Base-by-base conservation (phyloP, 1,284 basidiomycete species). In the Naganishia liquefaciens region DNA sequence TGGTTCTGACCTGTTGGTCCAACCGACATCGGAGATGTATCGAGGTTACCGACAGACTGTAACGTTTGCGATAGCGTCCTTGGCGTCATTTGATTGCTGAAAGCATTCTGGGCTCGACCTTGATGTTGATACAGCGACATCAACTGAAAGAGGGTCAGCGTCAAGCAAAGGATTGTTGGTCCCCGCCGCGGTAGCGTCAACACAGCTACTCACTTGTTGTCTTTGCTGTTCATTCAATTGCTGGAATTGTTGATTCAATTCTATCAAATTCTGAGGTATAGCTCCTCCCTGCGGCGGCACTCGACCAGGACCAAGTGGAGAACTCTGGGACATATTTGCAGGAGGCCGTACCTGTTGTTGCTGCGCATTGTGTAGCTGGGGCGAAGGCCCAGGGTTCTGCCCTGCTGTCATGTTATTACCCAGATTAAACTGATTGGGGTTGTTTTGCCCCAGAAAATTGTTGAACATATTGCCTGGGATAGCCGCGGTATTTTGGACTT, bases 101-200 rank as follows among this genome's bases (percentile, higher is more conserved):
- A 64, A 15, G 62, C 66, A 25, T 49, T 66, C 28, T 46, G 50
- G 13, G 54, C 43, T 43, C 53, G 55, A 33, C 39, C 55, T 40
- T 62, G 64, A 25, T 63, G 62, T 27, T 63, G 55, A 39, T 67
- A 63, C 28, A 64, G 63, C 15, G 66, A 57, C 53, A 53, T 58
- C 47, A 61, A 55, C 27, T 55, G 33, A 47, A 46, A 33, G 21
- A 30, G 52, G 3, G 23, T 37, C 54, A 40, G 15, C 27, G 25
- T 37, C 3, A 47, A 54, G 25, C 21, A 21, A 42, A 17, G 6
- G 21, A 23, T 49, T 5, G 43, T 15, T 6, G 3, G 10, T 17
- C 25, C 33, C 13, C 9, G 33, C 33, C 6, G 10, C 33, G 33
- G 33, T 37, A 37, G 33, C 33, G 33, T 37, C 13, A 9, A 25